Percentiles rank a stretch among this genome's conserved stretches.
Conservation (phyloP, 2,329 filamentous ascomycete genomes). For the Calonectria fujianensis region DNA sequence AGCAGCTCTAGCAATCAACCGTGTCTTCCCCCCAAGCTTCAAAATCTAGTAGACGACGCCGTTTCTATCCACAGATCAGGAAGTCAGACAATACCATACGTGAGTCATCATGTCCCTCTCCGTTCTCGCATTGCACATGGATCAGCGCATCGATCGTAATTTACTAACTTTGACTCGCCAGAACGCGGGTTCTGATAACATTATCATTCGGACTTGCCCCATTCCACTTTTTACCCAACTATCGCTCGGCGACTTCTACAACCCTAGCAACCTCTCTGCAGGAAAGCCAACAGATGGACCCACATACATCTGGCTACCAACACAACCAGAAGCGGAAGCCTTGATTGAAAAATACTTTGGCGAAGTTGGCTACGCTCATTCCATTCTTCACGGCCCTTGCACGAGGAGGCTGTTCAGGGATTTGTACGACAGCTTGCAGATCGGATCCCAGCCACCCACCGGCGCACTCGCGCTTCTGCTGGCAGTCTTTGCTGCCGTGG, state of each 20-base stretch:
- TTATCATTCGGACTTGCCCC: constrained; percentile 59
- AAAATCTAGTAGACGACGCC: constrained; percentile 60
- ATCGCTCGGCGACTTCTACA: constrained; percentile 55
- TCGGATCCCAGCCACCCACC: constrained; percentile 48
- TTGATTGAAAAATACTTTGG: constrained; percentile 57
- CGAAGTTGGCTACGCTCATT: constrained; percentile 57
- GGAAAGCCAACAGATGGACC: constrained; percentile 50
- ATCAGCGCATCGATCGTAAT: background rate
- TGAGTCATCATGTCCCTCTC: constrained; percentile 45
- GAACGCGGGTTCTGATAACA: constrained; percentile 34
- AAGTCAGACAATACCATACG: constrained; percentile 53
- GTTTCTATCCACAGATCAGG: constrained; percentile 58
- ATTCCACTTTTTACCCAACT: constrained; percentile 57
- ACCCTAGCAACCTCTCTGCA: constrained; percentile 44
- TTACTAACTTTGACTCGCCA: constrained; percentile 10
- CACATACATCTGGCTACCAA: constrained; percentile 59
- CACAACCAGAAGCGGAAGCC: constrained; percentile 56
- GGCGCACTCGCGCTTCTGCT: constrained; percentile 56
- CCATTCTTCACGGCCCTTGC: constrained; percentile 56
- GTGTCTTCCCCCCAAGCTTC: constrained; percentile 56
- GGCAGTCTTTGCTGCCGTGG: constrained; percentile 56
- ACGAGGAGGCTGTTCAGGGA: constrained; percentile 54
- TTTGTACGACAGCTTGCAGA: constrained; percentile 55
- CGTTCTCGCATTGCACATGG: background rate
- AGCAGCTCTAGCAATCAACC: constrained; percentile 15